Evolutionary conservation across 192 early-diverging fungal species (phyloP), one percentile per base, ranked within the genome.

Genomic region (Rhizoclosmatium globosum): DNA sequence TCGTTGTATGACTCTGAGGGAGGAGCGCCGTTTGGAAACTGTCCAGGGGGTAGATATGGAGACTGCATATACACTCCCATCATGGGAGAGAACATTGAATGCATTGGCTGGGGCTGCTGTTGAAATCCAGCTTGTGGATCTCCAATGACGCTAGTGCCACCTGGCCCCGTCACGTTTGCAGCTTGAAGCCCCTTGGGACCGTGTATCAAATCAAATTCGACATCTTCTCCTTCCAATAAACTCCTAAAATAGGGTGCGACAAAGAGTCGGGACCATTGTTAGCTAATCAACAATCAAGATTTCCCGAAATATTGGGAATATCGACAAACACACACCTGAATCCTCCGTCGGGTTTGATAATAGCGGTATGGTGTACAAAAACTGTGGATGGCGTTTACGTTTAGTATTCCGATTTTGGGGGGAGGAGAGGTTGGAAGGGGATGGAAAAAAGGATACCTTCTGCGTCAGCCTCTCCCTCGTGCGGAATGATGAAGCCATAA

Each of bases 161-260:
- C 79, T 1, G 93, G 94, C 4, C 94, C 94, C 21, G 94, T 90
- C 7, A 95, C 94, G 48, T 93, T 89, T 9, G 94, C 89, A 1
- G 95, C 95, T 78, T 94, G 94, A 72, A 92, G 82, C 0, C 95
- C 95, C 80, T 96, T 96, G 45, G 92, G 87, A 3, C 95, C 94
- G 57, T 89, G 84, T 15, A 84, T 72, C 11, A 84, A 62, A 69
- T 85, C 83, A 79, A 81, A 85, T 56, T 85, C 84, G 3, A 83
- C 84, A 11, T 62, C 47, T 82, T 85, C 84, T 13, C 84, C 84
- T 62, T 85, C 82, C 7, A 59, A 65, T 13, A 85, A 71, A 71
- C 79, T 82, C 81, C 77, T 81, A 50, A 17, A 23, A 57, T 17
- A 57, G 21, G 13, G 9, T 2, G 39, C 70, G 31, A 65, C 44